phyloP scores from a whole-genome alignment of 2,329 filamentous ascomycete species.

The Phoma sp. region DNA sequence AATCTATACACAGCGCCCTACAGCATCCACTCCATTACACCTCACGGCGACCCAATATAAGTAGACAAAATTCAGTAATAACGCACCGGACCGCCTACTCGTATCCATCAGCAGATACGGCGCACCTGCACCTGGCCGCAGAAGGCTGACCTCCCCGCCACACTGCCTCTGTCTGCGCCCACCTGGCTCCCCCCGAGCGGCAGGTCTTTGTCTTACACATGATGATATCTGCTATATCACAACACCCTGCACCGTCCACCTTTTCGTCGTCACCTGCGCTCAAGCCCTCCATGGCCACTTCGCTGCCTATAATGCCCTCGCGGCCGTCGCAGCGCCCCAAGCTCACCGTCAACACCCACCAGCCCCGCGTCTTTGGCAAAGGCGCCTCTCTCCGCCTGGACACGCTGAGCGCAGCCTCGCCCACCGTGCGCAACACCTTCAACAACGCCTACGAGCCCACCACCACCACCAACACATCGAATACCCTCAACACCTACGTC shows the following conservation, averaged over 20 bases:
- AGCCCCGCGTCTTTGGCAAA: constrained; percentile 58
- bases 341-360: constrained; percentile 65
- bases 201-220: constrained; percentile 30
- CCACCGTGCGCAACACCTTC: constrained; percentile 67
- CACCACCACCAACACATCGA: constrained; percentile 13
- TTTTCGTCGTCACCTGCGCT: constrained; percentile 37
- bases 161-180: constrained; percentile 14
- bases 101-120: constrained; percentile 16
- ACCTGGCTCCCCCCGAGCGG: constrained; percentile 6
- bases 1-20: background rate
- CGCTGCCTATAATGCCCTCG: constrained; percentile 53
- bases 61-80: background rate
- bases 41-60: no score
- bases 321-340: constrained; percentile 57
- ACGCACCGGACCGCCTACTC: background rate
- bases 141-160: constrained; percentile 17
- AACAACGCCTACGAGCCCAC: constrained; percentile 61
- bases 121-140: constrained; percentile 14
- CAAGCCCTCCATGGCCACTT: constrained; percentile 50
- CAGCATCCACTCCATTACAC: background rate
- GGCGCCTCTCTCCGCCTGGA: constrained; percentile 60
- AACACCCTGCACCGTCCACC: constrained; percentile 38
- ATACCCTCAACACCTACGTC: constrained; percentile 20
- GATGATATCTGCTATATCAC: constrained; percentile 47
- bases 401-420: constrained; percentile 62